Conservation (phyloP, 2,329 filamentous ascomycete genomes). For the Emmonsiellopsis sp. region DNA sequence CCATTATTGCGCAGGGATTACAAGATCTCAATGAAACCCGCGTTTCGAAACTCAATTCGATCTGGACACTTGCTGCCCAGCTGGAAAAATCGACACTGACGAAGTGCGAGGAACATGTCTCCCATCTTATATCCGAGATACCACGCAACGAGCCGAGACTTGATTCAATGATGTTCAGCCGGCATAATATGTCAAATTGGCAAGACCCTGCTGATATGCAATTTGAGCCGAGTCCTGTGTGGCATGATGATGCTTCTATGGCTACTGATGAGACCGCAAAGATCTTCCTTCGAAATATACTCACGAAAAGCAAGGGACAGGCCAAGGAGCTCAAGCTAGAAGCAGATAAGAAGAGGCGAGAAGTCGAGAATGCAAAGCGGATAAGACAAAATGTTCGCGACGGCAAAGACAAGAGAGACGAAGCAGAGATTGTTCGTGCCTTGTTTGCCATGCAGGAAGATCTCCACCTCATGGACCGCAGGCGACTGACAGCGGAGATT, state of each 20-base stretch:
- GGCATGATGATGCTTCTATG: conserved; percentile 88
- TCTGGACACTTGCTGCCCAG: conserved; percentile 73
- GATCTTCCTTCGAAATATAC: conserved; percentile 80
- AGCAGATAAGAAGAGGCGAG: conserved; percentile 73
- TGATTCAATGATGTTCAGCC: conserved; percentile 96
- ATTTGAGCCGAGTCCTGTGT: conserved; percentile 92
- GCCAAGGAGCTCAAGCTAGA: conserved; percentile 71
- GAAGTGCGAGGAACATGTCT: conserved; percentile 61
- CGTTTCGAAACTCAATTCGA: conserved; percentile 68
- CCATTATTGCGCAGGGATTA: conserved; percentile 41
- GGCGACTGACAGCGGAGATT: conserved; percentile 78
- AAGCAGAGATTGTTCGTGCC: conserved; percentile 73
- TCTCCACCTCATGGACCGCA: conserved; percentile 73
- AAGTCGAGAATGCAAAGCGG: conserved; percentile 69
- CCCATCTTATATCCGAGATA: conserved; percentile 69
- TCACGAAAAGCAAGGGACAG: conserved; percentile 81
- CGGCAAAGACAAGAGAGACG: conserved; percentile 79
- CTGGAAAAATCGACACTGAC: conserved; percentile 73
- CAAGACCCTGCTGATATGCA: conserved; percentile 74
- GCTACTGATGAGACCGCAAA: conserved; percentile 79
- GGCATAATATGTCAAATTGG: conserved; percentile 76
- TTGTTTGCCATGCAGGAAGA: conserved; percentile 78
- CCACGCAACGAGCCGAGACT: conserved; percentile 77
- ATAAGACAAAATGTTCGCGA: conserved; percentile 68
- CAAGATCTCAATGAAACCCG: conserved; percentile 91